A percentile compares a stretch with the other conserved stretches of the same genome.
Conservation (phyloP, 2,329 filamentous ascomycete species). For the Exserohilum rostratum region DNA sequence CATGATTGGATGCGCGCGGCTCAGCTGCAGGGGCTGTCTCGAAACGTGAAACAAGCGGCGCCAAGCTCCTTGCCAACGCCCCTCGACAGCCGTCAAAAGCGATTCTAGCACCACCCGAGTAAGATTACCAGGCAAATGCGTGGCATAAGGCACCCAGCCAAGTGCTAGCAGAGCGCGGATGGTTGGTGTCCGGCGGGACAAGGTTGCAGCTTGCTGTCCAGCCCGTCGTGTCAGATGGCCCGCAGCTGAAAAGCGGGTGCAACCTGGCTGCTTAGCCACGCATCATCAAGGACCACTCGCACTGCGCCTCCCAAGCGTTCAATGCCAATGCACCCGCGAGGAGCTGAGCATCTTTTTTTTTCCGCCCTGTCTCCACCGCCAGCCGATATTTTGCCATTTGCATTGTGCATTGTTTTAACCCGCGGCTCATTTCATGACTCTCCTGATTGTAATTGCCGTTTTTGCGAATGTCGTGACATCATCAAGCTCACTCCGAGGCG, state of each 20-base stretch:
- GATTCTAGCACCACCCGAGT: slow-evolving; percentile 2
- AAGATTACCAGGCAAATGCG: background rate
- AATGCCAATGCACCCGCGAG: background rate
- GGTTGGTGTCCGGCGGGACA: background rate
- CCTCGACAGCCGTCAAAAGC: slow-evolving; percentile 1
- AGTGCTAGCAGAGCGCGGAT: background rate
- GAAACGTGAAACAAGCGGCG: slow-evolving; percentile 32
- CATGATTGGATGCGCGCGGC: slow-evolving; percentile 24
- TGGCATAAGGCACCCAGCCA: background rate
- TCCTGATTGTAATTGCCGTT: background rate
- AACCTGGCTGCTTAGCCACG: background rate
- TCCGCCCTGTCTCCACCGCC: background rate
- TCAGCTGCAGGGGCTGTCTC: slow-evolving; percentile 21
- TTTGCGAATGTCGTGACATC: slow-evolving; percentile 10
- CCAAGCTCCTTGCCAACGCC: slow-evolving; percentile 31
- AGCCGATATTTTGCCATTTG: too few species aligned
- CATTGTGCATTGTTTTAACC: background rate
- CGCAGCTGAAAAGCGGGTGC: background rate
- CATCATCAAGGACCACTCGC: slow-evolving; percentile 1
- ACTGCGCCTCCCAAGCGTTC: background rate
- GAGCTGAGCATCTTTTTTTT: background rate
- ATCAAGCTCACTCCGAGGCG: slow-evolving; percentile 5
- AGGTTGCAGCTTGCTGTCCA: background rate
- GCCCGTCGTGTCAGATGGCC: background rate
- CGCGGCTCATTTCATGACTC: background rate